Conservation (phyloP, 768 basidiomycete species). For the Boletus pseudo-olivaceus region DNA sequence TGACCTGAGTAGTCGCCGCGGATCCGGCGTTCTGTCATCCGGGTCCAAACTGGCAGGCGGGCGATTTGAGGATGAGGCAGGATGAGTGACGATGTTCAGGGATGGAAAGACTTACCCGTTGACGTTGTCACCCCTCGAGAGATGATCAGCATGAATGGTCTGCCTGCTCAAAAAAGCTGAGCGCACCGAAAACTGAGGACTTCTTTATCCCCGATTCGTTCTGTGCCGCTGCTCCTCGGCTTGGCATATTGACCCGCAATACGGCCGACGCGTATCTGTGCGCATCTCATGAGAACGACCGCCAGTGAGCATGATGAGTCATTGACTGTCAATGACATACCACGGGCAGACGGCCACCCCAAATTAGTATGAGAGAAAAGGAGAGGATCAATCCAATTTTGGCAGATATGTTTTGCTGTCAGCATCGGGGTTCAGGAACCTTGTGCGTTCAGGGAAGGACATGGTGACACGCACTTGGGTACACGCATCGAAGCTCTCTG, state of each 20-base stretch:
- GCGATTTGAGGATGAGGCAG: not conserved
- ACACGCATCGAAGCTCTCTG: slow-evolving; percentile 92
- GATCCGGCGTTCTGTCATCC: slow-evolving; percentile 83
- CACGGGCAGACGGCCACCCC: slow-evolving; percentile 91
- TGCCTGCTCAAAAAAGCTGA: not conserved
- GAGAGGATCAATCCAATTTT: slow-evolving; percentile 91
- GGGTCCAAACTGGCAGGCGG: slow-evolving; percentile 46
- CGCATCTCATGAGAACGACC: slow-evolving; percentile 2
- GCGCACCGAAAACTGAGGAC: slow-evolving; percentile 84
- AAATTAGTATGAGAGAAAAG: slow-evolving; percentile 91
- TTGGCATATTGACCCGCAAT: slow-evolving; percentile 98
- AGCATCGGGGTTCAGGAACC: slow-evolving; percentile 4
- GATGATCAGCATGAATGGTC: not conserved
- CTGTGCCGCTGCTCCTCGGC: slow-evolving; percentile 81
- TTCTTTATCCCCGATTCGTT: slow-evolving; percentile 70
- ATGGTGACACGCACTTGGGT: slow-evolving; percentile 57
- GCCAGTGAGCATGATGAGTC: not conserved
- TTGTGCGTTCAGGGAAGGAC: slow-evolving; percentile 8
- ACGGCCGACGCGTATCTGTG: slow-evolving; percentile 75
- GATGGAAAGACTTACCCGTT: slow-evolving; percentile 60
- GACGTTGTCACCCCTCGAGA: slow-evolving; percentile 86
- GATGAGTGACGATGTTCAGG: not conserved
- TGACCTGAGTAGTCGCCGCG: slow-evolving; percentile 78
- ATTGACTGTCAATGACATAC: slow-evolving; percentile 41
- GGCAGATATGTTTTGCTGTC: slow-evolving; percentile 78